These are phyloP conservation scores for Rhynchosporium agropyri DNA, from an alignment of 2,329 filamentous ascomycete genomes.

Conservation along the genomic window DNA sequence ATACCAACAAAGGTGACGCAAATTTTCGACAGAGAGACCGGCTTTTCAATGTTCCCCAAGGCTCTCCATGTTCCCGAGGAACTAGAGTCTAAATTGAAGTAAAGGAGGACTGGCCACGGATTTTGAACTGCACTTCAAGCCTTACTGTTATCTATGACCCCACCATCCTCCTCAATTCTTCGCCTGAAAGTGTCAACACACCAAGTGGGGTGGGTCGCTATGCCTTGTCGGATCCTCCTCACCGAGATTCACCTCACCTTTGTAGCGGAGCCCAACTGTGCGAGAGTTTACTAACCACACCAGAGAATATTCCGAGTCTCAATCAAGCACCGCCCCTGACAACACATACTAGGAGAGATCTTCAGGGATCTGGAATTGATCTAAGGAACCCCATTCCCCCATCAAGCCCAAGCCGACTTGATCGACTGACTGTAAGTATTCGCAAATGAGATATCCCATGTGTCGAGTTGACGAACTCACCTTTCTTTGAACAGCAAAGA, in stretches of 20 bases:
- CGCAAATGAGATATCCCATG: constrained; percentile 1
- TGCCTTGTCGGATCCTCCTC: not conserved
- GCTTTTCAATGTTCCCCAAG: no score
- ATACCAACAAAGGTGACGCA: no score
- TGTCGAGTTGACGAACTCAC: not conserved
- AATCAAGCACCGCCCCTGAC: not conserved
- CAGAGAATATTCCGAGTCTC: not conserved
- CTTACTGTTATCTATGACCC: no score
- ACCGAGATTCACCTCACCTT: not conserved
- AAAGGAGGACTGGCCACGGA: no score
- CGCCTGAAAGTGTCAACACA: not conserved
- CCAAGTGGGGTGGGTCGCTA: not conserved
- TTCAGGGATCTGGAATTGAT: not conserved
- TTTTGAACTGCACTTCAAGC: no score
- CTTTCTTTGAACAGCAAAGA: constrained; percentile 11
- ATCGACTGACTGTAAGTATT: not conserved
- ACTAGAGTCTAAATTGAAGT: no score
- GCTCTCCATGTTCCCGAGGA: no score
- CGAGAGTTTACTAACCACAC: not conserved
- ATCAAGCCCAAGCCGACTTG: not conserved
- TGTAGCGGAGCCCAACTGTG: not conserved
- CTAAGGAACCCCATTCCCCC: not conserved
- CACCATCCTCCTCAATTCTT: not conserved
- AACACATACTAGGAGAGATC: not conserved
- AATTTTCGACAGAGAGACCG: no score